Conservation (phyloP, 106 monocot species). For the Cymbidium sinense region DNA sequence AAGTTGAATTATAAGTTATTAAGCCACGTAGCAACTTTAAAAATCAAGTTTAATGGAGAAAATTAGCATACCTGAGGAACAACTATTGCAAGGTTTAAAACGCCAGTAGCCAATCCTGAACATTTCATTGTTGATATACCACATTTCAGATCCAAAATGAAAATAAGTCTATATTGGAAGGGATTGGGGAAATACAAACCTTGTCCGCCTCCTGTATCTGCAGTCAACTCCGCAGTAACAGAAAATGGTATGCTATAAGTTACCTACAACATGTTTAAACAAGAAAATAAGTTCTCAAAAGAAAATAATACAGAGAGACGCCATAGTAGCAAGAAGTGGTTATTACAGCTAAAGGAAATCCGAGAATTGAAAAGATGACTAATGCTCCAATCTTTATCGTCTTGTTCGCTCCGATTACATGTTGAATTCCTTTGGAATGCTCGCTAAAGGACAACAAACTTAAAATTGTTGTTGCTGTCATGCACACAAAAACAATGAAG, state of each 20-base stretch:
- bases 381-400: constrained; percentile 48
- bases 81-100: constrained; percentile 90
- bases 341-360: constrained; percentile 93
- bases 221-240: constrained; percentile 93
- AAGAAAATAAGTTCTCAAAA: not conserved
- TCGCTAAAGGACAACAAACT: constrained; percentile 47
- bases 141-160: not conserved
- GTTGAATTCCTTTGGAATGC: constrained; percentile 38
- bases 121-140: not conserved
- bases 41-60: not conserved
- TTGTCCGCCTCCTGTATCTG: constrained; percentile 92
- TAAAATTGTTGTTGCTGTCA: constrained; percentile 72
- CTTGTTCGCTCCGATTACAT: constrained; percentile 43
- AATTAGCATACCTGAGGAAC: constrained; percentile 70
- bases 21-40: not conserved
- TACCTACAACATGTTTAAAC: constrained; percentile 42
- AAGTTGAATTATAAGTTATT: not conserved
- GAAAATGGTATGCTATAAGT: constrained; percentile 99
- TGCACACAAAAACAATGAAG: constrained; percentile 82
- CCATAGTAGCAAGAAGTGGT: not conserved
- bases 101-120: constrained; percentile 95
- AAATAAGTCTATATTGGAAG: not conserved
- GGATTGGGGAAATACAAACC: constrained; percentile 34
- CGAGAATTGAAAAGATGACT: constrained; percentile 85
- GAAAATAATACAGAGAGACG: not conserved